Conservation (phyloP, 2,329 filamentous ascomycete genomes). For the Phaeoacremonium minimum region DNA sequence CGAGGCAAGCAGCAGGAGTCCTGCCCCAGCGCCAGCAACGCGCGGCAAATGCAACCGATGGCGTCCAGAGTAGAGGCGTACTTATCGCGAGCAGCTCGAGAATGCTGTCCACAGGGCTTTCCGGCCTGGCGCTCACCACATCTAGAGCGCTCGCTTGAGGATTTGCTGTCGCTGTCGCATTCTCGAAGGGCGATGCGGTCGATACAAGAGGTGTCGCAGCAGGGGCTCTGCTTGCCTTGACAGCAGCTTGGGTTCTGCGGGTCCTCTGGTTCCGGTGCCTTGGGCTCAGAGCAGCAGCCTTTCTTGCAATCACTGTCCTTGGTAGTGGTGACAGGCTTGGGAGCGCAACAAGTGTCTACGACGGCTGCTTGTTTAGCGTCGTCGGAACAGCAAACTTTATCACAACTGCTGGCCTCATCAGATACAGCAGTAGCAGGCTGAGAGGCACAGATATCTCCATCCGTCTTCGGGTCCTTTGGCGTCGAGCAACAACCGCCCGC, state of each 20-base stretch:
- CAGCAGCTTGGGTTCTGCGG: slow-evolving; percentile 29
- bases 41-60: slow-evolving; percentile 49
- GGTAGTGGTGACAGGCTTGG: neutral
- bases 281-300: slow-evolving; percentile 3
- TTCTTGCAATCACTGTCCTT: slow-evolving; percentile 3
- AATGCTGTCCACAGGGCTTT: slow-evolving; percentile 32
- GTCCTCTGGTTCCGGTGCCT: neutral
- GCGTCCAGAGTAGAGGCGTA: slow-evolving; percentile 40
- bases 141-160: slow-evolving; percentile 3
- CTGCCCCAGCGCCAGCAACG: slow-evolving; percentile 44
- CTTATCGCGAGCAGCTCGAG: slow-evolving; percentile 22
- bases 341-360: neutral
- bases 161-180: slow-evolving; percentile 22
- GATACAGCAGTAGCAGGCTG: no score
- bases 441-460: no score
- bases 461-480: no score
- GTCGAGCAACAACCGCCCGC: slow-evolving; percentile 5
- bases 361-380: neutral
- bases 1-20: slow-evolving; percentile 42
- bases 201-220: slow-evolving; percentile 37
- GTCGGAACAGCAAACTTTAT: no score
- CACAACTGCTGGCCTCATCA: neutral
- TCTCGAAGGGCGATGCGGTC: slow-evolving; percentile 38
- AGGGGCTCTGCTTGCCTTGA: slow-evolving; percentile 30
- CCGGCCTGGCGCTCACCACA: slow-evolving; percentile 11